phyloP scores from a whole-genome alignment of 352 stramenopile genomes.

The Hyaloperonospora brassicae region DNA sequence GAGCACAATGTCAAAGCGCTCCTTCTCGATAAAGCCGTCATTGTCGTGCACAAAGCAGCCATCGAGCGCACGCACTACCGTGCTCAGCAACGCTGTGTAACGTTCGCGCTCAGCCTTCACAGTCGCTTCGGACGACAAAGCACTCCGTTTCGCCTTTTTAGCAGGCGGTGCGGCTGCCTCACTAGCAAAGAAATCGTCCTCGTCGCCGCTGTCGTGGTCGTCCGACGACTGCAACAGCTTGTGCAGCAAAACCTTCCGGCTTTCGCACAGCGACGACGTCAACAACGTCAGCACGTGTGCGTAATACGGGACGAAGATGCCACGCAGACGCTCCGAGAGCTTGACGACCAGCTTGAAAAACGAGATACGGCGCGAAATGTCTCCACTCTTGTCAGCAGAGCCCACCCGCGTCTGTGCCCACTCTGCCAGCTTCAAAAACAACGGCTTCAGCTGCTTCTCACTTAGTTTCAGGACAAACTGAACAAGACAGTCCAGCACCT shows the following conservation, averaged over 20 bases:
- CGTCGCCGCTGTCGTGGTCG: conserved; percentile 27
- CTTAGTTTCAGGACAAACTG: conserved; percentile 82
- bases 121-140: conserved; percentile 11
- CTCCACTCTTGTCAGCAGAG: conserved; percentile 19
- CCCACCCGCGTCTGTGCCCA: conserved; percentile 52
- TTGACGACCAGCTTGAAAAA: conserved; percentile 81
- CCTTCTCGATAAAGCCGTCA: conserved; percentile 84
- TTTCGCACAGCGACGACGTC: conserved; percentile 39
- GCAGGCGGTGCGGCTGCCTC: conserved; percentile 37
- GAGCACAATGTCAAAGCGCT: conserved; percentile 73
- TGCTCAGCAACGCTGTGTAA: conserved; percentile 43
- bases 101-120: conserved; percentile 25
- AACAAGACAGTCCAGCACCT: conserved; percentile 65
- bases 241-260: conserved; percentile 37
- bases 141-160: conserved; percentile 55
- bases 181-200: conserved; percentile 33
- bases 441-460: conserved; percentile 85
- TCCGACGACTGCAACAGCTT: conserved; percentile 27
- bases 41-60: conserved; percentile 82
- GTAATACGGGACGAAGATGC: conserved; percentile 87
- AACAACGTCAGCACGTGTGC: conserved; percentile 64
- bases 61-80: conserved; percentile 61
- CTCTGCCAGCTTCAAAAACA: conserved; percentile 80
- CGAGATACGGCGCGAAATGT: conserved; percentile 53
- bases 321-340: conserved; percentile 69